Evolutionary conservation across 768 basidiomycete genomes (phyloP).

Genomic region (Tylopilus vinaceipallidus): DNA sequence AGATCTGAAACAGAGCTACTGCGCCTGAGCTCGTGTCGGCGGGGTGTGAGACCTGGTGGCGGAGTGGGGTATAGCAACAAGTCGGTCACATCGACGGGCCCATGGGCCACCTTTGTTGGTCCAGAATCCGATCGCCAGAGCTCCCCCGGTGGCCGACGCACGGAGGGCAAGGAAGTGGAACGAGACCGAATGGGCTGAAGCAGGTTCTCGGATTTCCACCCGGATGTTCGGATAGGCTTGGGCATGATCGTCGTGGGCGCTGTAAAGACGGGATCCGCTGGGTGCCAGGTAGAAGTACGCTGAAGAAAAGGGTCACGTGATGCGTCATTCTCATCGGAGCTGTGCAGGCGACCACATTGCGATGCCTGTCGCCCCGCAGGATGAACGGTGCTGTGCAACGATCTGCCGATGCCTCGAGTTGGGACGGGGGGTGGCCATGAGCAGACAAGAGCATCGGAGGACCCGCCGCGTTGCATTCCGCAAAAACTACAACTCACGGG

Average conservation of each 20-base stretch:
- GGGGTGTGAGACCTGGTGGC: conserved; percentile 25
- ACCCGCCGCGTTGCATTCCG: conserved; percentile 7
- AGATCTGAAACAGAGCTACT: conserved; percentile 5
- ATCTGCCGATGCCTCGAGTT: background rate
- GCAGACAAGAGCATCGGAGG: conserved; percentile 9
- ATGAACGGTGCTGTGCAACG: conserved; percentile 3
- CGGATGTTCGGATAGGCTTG: conserved; percentile 1
- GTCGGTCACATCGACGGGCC: background rate
- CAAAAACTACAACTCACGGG: conserved; percentile 10
- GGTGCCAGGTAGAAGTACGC: conserved; percentile 12
- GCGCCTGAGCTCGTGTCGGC: conserved; percentile 8
- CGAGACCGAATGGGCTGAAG: conserved; percentile 18
- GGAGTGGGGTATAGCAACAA: conserved; percentile 2
- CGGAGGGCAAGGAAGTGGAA: conserved; percentile 11
- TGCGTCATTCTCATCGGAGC: conserved; percentile 2
- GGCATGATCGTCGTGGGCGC: conserved; percentile 1
- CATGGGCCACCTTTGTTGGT: conserved; percentile 2
- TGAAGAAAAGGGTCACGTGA: conserved; percentile 9
- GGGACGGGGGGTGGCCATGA: conserved; percentile 26
- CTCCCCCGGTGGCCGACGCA: conserved; percentile 17
- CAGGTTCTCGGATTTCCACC: conserved; percentile 22
- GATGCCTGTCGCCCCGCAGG: conserved; percentile 5
- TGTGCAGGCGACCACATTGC: conserved; percentile 6
- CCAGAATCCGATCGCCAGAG: conserved; percentile 21
- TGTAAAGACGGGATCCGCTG: conserved; percentile 1